Evolutionary conservation across 805 yeast species (phyloP).

Genomic region (Candida odintsovae): DNA sequence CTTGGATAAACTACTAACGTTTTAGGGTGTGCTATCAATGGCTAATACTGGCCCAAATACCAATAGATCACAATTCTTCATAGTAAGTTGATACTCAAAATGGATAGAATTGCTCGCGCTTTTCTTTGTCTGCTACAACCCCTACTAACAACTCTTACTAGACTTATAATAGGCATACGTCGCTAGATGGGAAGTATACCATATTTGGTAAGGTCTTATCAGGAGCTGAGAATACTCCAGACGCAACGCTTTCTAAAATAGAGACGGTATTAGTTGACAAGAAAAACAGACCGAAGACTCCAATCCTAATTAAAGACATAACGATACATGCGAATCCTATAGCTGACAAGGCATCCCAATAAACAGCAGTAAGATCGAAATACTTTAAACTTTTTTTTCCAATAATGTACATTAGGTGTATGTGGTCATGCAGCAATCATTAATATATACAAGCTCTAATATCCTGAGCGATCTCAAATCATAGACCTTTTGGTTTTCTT

Average conservation of each 20-base stretch:
- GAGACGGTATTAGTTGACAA: conserved; percentile 26
- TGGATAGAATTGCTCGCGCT: background rate
- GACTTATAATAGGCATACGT: conserved; percentile 87
- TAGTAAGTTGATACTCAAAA: conserved; percentile 27
- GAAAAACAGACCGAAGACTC: conserved; percentile 30
- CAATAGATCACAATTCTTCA: conserved; percentile 65
- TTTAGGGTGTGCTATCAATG: conserved; percentile 49
- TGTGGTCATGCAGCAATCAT: background rate
- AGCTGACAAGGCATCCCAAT: conserved; percentile 20
- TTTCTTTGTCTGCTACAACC: no score
- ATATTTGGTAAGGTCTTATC: conserved; percentile 67
- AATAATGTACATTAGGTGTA: conserved; percentile 1
- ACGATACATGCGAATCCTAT: conserved; percentile 41
- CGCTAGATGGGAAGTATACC: conserved; percentile 61
- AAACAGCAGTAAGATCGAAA: no score
- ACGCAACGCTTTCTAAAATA: conserved; percentile 23
- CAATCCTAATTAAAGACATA: conserved; percentile 24
- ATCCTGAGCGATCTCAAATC: background rate
- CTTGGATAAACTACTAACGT: conserved; percentile 2
- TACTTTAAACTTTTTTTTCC: background rate
- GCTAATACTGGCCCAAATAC: conserved; percentile 64
- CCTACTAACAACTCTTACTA: conserved; percentile 6
- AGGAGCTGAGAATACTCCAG: conserved; percentile 35
- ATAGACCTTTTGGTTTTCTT: conserved; percentile 28
- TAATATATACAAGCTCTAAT: background rate